These are phyloP conservation scores for Xenosphaeropsis pyriputrescens DNA, from an alignment of 2,329 filamentous ascomycete species.

Conservation along the genomic window DNA sequence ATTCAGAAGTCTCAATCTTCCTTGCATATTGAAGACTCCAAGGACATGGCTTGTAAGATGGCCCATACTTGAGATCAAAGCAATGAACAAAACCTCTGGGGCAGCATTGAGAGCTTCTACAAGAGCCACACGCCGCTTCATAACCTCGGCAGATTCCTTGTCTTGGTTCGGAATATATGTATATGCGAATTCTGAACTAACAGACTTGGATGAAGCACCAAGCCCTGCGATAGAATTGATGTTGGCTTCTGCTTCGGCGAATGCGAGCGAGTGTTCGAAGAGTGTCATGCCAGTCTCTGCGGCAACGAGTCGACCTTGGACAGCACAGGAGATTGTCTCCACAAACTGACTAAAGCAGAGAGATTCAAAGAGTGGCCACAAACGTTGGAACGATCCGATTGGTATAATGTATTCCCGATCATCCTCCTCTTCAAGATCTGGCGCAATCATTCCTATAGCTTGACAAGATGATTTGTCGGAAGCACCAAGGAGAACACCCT, in stretches of 20 bases:
- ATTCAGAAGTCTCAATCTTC: conserved; percentile 66
- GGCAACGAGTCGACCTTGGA: conserved; percentile 67
- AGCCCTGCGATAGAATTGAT: conserved; percentile 68
- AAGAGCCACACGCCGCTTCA: conserved; percentile 54
- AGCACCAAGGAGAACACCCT: conserved; percentile 57
- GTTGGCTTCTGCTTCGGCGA: conserved; percentile 86
- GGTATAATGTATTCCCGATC: conserved; percentile 28
- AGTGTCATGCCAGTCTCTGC: conserved; percentile 92
- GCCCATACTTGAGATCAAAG: conserved; percentile 77
- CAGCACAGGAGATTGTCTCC: conserved; percentile 74
- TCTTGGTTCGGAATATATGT: conserved; percentile 26
- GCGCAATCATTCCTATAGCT: conserved; percentile 55
- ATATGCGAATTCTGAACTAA: conserved; percentile 23
- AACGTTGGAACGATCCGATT: conserved; percentile 57
- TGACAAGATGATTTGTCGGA: conserved; percentile 62
- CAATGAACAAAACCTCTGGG: conserved; percentile 75
- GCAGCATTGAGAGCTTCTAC: conserved; percentile 66
- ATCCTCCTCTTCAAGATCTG: conserved; percentile 29
- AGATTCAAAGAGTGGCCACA: conserved; percentile 63
- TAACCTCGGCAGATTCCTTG: conserved; percentile 26
- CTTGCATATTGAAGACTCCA: conserved; percentile 67
- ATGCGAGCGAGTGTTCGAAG: conserved; percentile 90
- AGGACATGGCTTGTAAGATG: conserved; percentile 75
- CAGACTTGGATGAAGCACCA: conserved; percentile 23
- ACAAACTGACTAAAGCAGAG: conserved; percentile 69